Base-by-base conservation (phyloP, 768 basidiomycete genomes). In the Mycena rebaudengoi region DNA sequence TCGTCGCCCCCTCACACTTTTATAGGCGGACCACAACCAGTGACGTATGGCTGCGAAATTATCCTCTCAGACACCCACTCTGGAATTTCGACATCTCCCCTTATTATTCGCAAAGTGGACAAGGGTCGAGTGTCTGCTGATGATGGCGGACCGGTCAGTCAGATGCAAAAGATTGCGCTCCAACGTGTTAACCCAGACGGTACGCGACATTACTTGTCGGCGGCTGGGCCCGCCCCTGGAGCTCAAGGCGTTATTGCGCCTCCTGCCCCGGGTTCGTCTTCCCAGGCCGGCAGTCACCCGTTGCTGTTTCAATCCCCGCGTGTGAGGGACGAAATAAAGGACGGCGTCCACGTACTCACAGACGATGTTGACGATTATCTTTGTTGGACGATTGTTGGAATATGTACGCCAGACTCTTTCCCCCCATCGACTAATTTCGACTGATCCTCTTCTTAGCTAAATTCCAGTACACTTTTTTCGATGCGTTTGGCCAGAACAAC, bases 121-220 rank as follows among this genome's bases (percentile, higher is more conserved):
- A 96, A 96, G 71, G 92, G 92, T 28, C 83, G 89, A 62, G 91
- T 96, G 35, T 87, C 88, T n/a, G 79, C 85, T n/a, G 93, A 95
- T 68, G 91, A 95, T 71, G 92, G 92, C 20, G 93, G 95, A 6
- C 96, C 95, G 40, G 92, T 98, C 65, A 95, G 94, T 71, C 95
- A 97, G 76, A 94, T 98, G 89, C 96, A 98, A 79, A 95, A 96
- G 80, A 92, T 98, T 64, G 96, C 95, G 2, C 80, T 98, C 41
- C 91, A 95, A 71, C 85, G 93, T 56, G 87, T 93, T 55, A 91
- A 93, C 71, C 82, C 86, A 62, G 93, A 90, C 78, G 94, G 93
- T 37, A 86, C 91, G 37, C 83, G 94, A 72, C 92, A 92, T 78
- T 98, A 96, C 74, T 77, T 98, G 52, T 93, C 92, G 44, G 95